These are phyloP conservation scores for rapeseed (Brassica napus) DNA, from an alignment of 345 rosid genomes.

Conservation along the genomic window DNA sequence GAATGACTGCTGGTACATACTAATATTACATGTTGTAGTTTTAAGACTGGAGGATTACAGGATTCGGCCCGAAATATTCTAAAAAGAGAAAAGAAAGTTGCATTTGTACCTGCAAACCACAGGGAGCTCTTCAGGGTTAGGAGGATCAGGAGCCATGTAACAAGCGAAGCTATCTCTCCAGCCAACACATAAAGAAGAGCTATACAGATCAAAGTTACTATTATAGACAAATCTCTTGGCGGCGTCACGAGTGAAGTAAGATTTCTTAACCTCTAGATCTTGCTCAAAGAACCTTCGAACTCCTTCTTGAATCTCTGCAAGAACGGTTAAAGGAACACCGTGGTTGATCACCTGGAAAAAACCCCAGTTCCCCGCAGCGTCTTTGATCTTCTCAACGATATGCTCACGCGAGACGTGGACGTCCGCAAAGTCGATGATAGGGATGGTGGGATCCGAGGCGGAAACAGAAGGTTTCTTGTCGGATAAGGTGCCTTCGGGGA, in stretches of 20 bases:
- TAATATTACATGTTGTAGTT: no score
- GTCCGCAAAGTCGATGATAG: conserved; percentile 46
- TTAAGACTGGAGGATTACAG: no score
- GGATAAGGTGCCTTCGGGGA: not conserved
- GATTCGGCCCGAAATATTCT: no score
- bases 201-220: conserved; percentile 45
- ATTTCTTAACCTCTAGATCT: conserved; percentile 42
- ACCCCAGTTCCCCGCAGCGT: conserved; percentile 49
- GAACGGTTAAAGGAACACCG: conserved; percentile 41
- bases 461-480: not conserved
- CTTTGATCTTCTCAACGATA: conserved; percentile 33
- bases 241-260: conserved; percentile 39
- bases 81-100: not conserved
- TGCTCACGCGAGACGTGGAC: conserved; percentile 11
- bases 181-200: conserved; percentile 30
- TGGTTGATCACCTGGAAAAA: conserved; percentile 57
- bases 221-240: conserved; percentile 36
- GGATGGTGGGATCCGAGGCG: conserved; percentile 22
- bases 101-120: conserved; percentile 45
- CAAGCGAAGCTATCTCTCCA: conserved; percentile 56
- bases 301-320: conserved; percentile 39
- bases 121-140: conserved; percentile 52
- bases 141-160: conserved; percentile 46
- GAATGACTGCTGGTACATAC: no score
- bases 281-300: conserved; percentile 44